Base-by-base conservation (phyloP, 306 rosid species). In the Luffa aegyptiaca region DNA sequence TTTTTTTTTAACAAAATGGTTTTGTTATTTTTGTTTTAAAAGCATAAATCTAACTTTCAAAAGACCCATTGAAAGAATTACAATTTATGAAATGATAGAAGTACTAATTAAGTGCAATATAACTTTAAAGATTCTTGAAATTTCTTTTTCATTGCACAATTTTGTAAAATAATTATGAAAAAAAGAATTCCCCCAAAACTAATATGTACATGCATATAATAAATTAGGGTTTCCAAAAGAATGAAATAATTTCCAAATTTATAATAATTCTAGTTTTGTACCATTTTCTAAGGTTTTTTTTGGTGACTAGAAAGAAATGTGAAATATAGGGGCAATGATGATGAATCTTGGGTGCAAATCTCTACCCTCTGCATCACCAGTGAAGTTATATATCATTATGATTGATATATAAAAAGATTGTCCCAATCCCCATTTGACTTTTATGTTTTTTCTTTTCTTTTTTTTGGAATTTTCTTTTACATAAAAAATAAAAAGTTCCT, bases 311-410 rank as follows among this genome's bases (percentile, higher is more conserved):
- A 64, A 87, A 85, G 86, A 83, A 85, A 61, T 81, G 83, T 83
- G 37, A 61, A 26, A 61, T 55, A 56, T 83, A 88, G 80, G 52
- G 82, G 87, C 81, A 90, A 88, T 94, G 97, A 94, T 94, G 97
- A 90, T 90, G 87, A 77, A 94, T 88, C 95, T 89, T 88, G 87
- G 97, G 87, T 87, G 94, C 89, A 94, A 84, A 87, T 94, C 92
- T 85, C 86, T 81, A 80, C 81, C 39, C 86, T 78, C 84, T 83
- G 84, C 85, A 86, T 86, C 87, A 84, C 81, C 84, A 88, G 90
- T 86, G 92, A 89, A 84, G 86, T 51, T 75, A 75, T 75, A 73
- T 86, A 84, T 94, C 85, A 92, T 91, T 86, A 87, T 90, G 91
- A 86, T 84, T 86, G 76, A 86, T 86, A 90, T 73, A 73, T 26